Evolutionary conservation across 2,329 filamentous ascomycete species (phyloP).

Genomic region (Xylaria polymorpha): DNA sequence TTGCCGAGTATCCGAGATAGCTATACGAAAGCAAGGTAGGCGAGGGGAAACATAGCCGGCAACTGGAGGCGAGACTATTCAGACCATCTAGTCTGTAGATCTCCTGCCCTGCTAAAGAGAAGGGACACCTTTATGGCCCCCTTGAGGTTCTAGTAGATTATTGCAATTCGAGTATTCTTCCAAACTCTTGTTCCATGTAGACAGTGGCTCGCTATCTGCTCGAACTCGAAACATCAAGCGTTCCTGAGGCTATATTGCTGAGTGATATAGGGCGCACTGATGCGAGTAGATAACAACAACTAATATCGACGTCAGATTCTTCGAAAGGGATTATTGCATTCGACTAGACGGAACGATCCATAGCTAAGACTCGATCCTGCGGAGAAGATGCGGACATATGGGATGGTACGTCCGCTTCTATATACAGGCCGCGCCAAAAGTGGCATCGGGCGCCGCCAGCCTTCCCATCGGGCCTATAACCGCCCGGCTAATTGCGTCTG

Average conservation of each 20-base stretch:
- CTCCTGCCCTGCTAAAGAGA: too few species aligned
- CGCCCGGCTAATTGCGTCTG: constrained; percentile 37
- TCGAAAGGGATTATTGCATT: neutral
- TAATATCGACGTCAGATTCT: neutral
- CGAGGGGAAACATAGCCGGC: too few species aligned
- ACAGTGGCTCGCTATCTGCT: neutral
- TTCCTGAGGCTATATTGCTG: neutral
- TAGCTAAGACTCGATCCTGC: neutral
- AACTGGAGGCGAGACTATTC: too few species aligned
- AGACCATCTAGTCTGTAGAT: too few species aligned
- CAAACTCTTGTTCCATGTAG: neutral
- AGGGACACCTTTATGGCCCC: too few species aligned
- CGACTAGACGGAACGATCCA: neutral
- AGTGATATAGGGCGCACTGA: neutral
- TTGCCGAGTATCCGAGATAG: too few species aligned
- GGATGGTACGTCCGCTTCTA: neutral
- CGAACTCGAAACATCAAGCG: neutral
- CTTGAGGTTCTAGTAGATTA: too few species aligned
- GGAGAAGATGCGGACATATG: constrained; percentile 15
- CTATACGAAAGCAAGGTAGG: too few species aligned
- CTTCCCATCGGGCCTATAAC: constrained; percentile 10
- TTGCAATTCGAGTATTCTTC: too few species aligned
- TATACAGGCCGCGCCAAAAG: neutral
- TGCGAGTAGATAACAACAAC: neutral
- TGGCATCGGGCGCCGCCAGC: neutral